phyloP scores from a whole-genome alignment of 2,329 filamentous ascomycete genomes.

The Fusarium sp. region DNA sequence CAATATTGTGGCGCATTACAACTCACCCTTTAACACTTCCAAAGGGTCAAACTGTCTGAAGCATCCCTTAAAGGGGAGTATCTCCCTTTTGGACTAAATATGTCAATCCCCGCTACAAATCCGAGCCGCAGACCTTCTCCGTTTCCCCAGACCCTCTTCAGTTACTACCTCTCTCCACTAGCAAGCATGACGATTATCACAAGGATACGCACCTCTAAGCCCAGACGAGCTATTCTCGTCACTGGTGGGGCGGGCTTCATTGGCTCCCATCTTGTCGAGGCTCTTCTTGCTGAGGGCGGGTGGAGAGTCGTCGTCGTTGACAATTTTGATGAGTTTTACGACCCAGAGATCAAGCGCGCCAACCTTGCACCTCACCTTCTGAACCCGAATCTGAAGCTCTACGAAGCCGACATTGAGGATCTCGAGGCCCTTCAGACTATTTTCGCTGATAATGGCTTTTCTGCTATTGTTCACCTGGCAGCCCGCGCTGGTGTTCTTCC shows the following conservation, averaged over 20 bases:
- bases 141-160: background rate
- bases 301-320: conserved; percentile 13
- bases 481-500: conserved; percentile 13
- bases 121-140: background rate
- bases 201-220: background rate
- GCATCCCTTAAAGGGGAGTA: background rate
- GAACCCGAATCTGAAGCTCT: background rate
- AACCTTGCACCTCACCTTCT: conserved; percentile 3
- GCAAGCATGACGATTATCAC: conserved; percentile 18
- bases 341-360: conserved; percentile 11
- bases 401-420: conserved; percentile 14
- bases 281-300: conserved; percentile 1
- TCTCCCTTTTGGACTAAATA: background rate
- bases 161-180: background rate
- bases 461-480: background rate
- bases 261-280: conserved; percentile 13
- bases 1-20: background rate
- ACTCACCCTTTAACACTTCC: background rate
- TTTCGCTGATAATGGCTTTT: background rate
- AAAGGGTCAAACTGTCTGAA: background rate
- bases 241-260: conserved; percentile 18
- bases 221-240: background rate
- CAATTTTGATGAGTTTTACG: conserved; percentile 15
- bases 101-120: background rate
- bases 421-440: background rate